phyloP scores from a whole-genome alignment of 2,329 filamentous ascomycete species.

The Colletotrichum sp. region DNA sequence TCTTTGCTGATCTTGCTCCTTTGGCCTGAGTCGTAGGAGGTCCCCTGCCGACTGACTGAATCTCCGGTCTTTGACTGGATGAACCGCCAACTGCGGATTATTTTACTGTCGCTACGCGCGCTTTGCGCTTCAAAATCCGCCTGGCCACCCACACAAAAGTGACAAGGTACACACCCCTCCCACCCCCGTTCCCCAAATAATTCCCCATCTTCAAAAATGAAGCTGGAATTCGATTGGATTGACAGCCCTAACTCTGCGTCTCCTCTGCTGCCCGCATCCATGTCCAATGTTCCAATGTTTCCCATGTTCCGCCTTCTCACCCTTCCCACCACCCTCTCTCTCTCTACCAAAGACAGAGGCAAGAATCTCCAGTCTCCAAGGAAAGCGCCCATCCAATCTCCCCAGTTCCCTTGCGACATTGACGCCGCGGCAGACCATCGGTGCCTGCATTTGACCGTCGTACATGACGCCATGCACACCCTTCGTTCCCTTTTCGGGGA shows the following conservation, averaged over 20 bases:
- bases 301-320: neutral
- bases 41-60: neutral
- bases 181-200: neutral
- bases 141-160: neutral
- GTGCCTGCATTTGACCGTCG: constrained; percentile 15
- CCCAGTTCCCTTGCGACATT: neutral
- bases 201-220: neutral
- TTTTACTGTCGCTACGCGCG: constrained; percentile 12
- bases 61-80: neutral
- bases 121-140: neutral
- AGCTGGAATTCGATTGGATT: neutral
- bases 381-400: neutral
- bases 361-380: neutral
- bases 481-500: neutral
- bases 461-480: constrained; percentile 19
- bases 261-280: neutral
- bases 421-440: constrained; percentile 8
- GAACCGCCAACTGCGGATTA: neutral
- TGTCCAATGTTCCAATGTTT: neutral
- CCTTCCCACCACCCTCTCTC: neutral
- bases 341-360: neutral
- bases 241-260: neutral
- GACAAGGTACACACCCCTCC: neutral
- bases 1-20: neutral
- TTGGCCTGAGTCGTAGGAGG: neutral